Evolutionary conservation across 805 yeast genomes (phyloP).

Genomic region (Kurtzmaniella cleridarum): DNA sequence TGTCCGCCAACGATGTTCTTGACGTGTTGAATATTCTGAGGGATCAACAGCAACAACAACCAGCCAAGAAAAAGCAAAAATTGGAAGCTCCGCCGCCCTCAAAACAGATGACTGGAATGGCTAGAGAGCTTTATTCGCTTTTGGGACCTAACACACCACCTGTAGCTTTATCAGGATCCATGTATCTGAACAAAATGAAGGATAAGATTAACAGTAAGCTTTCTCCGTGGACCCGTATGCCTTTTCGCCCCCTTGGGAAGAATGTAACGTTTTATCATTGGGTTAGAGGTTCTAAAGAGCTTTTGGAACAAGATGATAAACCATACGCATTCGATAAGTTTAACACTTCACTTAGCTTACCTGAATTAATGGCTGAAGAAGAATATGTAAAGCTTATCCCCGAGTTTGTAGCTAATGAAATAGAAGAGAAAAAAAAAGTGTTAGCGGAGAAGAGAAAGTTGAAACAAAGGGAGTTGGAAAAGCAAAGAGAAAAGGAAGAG

Average conservation of each 20-base stretch:
- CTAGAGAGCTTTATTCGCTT: constrained; percentile 80
- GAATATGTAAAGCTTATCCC: constrained; percentile 52
- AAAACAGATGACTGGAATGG: constrained; percentile 60
- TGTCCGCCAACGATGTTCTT: constrained; percentile 53
- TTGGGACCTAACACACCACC: constrained; percentile 94
- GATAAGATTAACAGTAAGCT: constrained; percentile 63
- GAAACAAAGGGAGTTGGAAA: constrained; percentile 10
- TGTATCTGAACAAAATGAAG: constrained; percentile 44
- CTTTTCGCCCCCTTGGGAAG: constrained; percentile 52
- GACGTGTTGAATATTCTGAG: constrained; percentile 71
- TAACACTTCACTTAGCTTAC: constrained; percentile 64
- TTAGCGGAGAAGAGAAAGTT: constrained; percentile 11
- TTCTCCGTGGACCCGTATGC: constrained; percentile 75
- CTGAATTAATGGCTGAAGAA: constrained; percentile 54
- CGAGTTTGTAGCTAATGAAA: constrained; percentile 27
- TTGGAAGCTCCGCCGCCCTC: constrained; percentile 13
- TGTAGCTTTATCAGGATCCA: constrained; percentile 24
- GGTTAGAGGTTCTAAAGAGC: constrained; percentile 69
- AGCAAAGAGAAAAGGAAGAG: constrained; percentile 9
- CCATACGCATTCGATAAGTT: constrained; percentile 72
- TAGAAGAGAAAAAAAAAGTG: constrained; percentile 11
- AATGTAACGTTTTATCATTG: constrained; percentile 64
- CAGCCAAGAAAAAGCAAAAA: constrained; percentile 38
- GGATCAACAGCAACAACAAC: constrained; percentile 32
- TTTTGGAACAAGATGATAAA: constrained; percentile 24